Percentiles rank a stretch among this genome's conserved stretches.
phyloP scores from a whole-genome alignment of 2,329 filamentous ascomycete genomes.

The Neonectria ditissima region DNA sequence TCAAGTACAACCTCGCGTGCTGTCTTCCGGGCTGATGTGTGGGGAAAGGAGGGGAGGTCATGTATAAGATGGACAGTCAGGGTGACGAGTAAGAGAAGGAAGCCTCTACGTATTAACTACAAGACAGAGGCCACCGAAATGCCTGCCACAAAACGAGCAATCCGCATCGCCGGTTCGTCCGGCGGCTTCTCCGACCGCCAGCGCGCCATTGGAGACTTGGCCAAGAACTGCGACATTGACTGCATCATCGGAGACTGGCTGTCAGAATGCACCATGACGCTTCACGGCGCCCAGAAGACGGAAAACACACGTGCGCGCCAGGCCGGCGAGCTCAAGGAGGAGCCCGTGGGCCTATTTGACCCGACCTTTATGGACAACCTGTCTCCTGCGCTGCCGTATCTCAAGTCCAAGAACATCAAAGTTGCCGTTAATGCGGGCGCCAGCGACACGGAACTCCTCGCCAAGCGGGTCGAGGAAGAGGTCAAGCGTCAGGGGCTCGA shows the following conservation, averaged over 20 bases:
- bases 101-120: neutral
- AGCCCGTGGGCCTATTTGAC: conserved; percentile 45
- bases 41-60: conserved; percentile 2
- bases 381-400: conserved; percentile 46
- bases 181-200: conserved; percentile 58
- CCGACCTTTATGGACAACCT: conserved; percentile 49
- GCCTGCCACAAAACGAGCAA: conserved; percentile 48
- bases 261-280: conserved; percentile 49
- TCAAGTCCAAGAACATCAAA: conserved; percentile 50
- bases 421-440: conserved; percentile 54
- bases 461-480: conserved; percentile 42
- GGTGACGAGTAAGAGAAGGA: neutral
- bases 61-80: conserved; percentile 8
- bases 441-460: conserved; percentile 49
- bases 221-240: conserved; percentile 51
- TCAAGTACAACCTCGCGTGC: conserved; percentile 11
- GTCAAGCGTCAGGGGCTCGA: conserved; percentile 45
- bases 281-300: conserved; percentile 45
- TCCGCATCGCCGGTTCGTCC: conserved; percentile 57
- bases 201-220: conserved; percentile 55
- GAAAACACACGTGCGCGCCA: conserved; percentile 40
- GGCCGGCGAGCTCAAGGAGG: conserved; percentile 45
- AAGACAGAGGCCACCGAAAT: conserved; percentile 19
- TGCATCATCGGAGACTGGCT: conserved; percentile 49
- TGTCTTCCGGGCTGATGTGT: conserved; percentile 20